These are phyloP conservation scores for Acaromyces ingoldii DNA, from an alignment of 1,284 basidiomycete genomes.

Conservation along the genomic window DNA sequence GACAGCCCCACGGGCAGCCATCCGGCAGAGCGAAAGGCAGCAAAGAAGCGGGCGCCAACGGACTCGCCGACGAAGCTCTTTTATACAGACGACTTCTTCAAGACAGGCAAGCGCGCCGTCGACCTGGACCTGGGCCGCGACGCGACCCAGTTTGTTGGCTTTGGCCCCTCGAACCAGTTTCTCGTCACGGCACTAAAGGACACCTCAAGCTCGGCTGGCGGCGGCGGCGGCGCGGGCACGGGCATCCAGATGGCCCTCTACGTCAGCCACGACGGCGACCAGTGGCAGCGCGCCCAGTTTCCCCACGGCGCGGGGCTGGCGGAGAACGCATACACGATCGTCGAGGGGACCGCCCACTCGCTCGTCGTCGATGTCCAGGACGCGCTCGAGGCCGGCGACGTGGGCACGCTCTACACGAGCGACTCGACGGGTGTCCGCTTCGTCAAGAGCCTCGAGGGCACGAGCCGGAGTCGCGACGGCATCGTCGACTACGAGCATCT, in stretches of 20 bases:
- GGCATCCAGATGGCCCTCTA: conserved; percentile 40
- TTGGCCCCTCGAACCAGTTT: conserved; percentile 40
- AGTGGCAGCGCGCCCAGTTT: conserved; percentile 56
- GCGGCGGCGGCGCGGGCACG: conserved; percentile 13
- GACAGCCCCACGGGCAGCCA: conserved; percentile 15
- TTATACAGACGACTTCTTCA: conserved; percentile 44
- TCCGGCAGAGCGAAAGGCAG: neutral
- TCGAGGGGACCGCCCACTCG: conserved; percentile 86
- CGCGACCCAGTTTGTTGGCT: conserved; percentile 39
- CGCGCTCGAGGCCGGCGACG: conserved; percentile 43
- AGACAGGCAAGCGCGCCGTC: conserved; percentile 25
- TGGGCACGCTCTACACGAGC: conserved; percentile 78
- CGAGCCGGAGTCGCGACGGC: conserved; percentile 78
- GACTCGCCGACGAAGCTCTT: conserved; percentile 28
- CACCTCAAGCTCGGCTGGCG: conserved; percentile 16
- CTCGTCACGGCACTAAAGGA: conserved; percentile 45
- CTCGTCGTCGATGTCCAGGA: conserved; percentile 78
- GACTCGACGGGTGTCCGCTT: conserved; percentile 94
- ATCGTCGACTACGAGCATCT: conserved; percentile 91
- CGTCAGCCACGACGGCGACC: conserved; percentile 36
- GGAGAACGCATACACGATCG: conserved; percentile 91
- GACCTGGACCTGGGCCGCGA: conserved; percentile 38
- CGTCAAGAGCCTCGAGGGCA: conserved; percentile 81
- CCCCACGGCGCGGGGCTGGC: conserved; percentile 75
- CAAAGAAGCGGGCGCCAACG: conserved; percentile 2